A percentile compares a stretch with the other conserved stretches of the same genome.
Evolutionary conservation across 176 grass and related monocot species (phyloP).

Genomic region (Carex myosuroides): DNA sequence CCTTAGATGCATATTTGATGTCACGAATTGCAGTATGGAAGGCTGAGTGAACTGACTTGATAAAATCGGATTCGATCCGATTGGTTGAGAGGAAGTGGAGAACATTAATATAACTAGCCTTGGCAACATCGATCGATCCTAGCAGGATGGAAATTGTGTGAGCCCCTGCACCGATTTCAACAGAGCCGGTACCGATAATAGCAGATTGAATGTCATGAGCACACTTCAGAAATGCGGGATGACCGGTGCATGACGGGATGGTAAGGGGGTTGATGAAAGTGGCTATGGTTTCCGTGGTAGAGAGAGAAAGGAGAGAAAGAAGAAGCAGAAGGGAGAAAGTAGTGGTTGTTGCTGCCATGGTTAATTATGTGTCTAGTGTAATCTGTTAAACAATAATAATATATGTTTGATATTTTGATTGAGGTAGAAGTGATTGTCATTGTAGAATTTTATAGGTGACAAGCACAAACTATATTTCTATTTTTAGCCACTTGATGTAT

Average conservation of each 20-base stretch:
- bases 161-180: neutral
- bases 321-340: neutral
- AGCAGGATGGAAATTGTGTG: neutral
- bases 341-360: no score
- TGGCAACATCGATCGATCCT: neutral
- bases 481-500: neutral
- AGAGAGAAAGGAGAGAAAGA: neutral
- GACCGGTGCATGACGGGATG: neutral
- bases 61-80: neutral
- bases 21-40: neutral
- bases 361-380: no score
- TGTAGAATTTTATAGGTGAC: neutral
- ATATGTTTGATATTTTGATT: conserved; percentile 1
- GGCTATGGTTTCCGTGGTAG: neutral
- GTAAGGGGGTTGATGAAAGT: neutral
- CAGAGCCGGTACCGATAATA: neutral
- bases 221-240: neutral
- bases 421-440: neutral
- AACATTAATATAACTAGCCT: neutral
- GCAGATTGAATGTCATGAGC: neutral
- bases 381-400: neutral
- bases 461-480: neutral
- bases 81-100: neutral
- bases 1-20: neutral
- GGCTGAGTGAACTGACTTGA: neutral